phyloP scores from a whole-genome alignment of 192 early-diverging fungal species.

The Funneliformis geosporum region DNA sequence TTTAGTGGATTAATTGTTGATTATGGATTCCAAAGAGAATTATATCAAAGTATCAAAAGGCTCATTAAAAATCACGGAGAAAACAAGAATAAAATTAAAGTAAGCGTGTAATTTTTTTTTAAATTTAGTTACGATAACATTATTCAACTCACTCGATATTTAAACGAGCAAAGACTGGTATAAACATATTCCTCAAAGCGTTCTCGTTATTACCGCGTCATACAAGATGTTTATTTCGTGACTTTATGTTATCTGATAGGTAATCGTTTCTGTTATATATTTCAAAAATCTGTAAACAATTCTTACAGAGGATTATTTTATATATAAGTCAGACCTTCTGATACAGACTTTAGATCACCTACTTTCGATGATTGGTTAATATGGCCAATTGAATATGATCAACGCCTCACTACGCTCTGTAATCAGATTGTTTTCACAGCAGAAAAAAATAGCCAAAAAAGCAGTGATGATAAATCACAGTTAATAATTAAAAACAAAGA shows the following conservation, averaged over 20 bases:
- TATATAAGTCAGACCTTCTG: not conserved
- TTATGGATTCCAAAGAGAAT: not conserved
- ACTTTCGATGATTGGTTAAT: not conserved
- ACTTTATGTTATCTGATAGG: constrained; percentile 14
- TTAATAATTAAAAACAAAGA: not conserved
- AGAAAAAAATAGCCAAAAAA: not conserved
- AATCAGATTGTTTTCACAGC: constrained; percentile 6
- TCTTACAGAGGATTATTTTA: not conserved
- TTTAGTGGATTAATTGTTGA: not conserved
- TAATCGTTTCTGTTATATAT: not conserved
- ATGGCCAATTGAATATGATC: constrained; percentile 1
- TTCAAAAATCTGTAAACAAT: not conserved
- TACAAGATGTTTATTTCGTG: constrained; percentile 9
- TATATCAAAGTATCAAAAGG: constrained; percentile 27
- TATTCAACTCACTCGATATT: not conserved
- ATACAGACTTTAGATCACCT: not conserved
- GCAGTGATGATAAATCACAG: not conserved
- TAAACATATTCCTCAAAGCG: not conserved
- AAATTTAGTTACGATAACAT: not conserved
- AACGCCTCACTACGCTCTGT: not conserved
- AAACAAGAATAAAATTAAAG: not conserved
- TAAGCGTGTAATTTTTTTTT: not conserved
- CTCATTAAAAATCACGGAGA: not conserved
- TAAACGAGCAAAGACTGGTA: not conserved
- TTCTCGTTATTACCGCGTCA: not conserved